A percentile compares a stretch with the other conserved stretches of the same genome.
These are phyloP conservation scores for Plasmodium berghei DNA, from an alignment of 169 alveolate genomes.

Conservation along the genomic window DNA sequence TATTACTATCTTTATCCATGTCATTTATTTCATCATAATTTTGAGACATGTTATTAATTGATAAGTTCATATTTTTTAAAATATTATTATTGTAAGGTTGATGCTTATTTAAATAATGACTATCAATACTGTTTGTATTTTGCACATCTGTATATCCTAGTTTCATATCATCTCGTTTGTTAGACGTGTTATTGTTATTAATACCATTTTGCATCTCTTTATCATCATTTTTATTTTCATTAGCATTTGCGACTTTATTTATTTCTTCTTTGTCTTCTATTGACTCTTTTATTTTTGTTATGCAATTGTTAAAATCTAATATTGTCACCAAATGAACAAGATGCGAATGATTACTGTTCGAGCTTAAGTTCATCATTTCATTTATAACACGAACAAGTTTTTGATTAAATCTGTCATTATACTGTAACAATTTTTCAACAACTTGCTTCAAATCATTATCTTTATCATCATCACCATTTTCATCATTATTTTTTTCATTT, in stretches of 20 bases:
- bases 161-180: constrained; percentile 53
- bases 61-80: neutral
- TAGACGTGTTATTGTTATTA: neutral
- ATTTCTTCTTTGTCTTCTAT: neutral
- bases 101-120: constrained; percentile 14
- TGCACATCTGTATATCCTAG: constrained; percentile 64
- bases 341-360: constrained; percentile 62
- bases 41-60: constrained; percentile 19
- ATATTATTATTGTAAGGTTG: constrained; percentile 25
- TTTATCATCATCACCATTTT: constrained; percentile 17
- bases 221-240: neutral
- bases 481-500: neutral
- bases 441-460: constrained; percentile 71
- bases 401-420: constrained; percentile 71
- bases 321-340: constrained; percentile 67
- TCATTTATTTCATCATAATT: constrained; percentile 8
- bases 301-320: constrained; percentile 58
- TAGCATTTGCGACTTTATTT: neutral
- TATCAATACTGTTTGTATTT: constrained; percentile 32
- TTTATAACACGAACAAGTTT: constrained; percentile 40
- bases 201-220: neutral
- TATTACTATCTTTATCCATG: constrained; percentile 16
- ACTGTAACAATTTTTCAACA: constrained; percentile 62
- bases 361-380: constrained; percentile 70
- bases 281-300: constrained; percentile 73